Base-by-base conservation (phyloP, 2,329 filamentous ascomycete genomes). In the Ophiostoma piceae region DNA sequence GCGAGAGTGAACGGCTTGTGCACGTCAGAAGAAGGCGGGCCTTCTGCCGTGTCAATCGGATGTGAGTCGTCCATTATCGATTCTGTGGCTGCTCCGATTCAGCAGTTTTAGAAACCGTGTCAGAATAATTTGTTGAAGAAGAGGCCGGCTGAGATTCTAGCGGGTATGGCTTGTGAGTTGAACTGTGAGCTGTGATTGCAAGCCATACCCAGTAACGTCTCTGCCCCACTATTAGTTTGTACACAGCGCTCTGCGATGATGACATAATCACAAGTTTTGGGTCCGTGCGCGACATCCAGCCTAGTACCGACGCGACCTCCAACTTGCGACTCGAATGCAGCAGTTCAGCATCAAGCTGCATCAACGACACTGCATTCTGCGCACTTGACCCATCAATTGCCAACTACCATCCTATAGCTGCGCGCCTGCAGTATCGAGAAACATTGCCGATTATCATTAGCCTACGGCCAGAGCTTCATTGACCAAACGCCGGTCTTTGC, bases 1-100 rank as follows among this genome's bases (percentile, higher is more conserved):
- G 90, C 85, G 43, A 90, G 85, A 11, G 88, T 90, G 74, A 94
- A 90, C n/a, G 84, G 83, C 43, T 83, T 76, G 62, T 83, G 81
- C 4, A 69, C 41, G 11, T 43, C 68, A n/a, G 51, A 22, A 1
- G 43, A 19, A 22, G 51, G 14, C 29, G 41, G 67, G n/a, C 9
- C 32, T 1, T 19, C 47, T 12, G 22, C 35, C 19, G 67, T 19
- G 11, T 35, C 16, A 35, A 6, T 14, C 11, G 16, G 43, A 16
- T 14, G 29, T 26, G 37, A 9, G 4, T 39, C 32, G n/a, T 66
- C 62, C 66, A 70, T 70, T 11, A 8, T 22, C 26, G 26, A 14
- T 12, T 32, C 11, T 32, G 14, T 16, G 22, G 26, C 7, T 19
- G 57, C 26, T 32, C 16, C n/a, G 3, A 8, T 26, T 62, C 14